Conservation (phyloP, 495 filamentous ascomycete species). For the Poronia punctata region DNA sequence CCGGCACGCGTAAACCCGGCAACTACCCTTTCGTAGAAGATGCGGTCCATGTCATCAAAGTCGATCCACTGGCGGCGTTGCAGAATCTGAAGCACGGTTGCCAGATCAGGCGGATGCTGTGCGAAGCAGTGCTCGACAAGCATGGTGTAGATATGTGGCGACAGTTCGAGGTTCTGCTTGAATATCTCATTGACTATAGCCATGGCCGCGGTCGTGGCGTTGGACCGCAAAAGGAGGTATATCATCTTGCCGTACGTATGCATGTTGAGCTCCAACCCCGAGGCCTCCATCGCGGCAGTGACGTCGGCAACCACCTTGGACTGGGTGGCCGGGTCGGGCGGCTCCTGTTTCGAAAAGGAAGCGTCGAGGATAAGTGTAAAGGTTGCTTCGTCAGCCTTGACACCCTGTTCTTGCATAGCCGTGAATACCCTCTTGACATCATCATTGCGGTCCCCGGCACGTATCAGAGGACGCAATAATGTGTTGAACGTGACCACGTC, state of each 20-base stretch:
- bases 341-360: slow-evolving; percentile 19
- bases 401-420: slow-evolving; percentile 26
- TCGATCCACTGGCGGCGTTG: slow-evolving; percentile 31
- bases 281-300: slow-evolving; percentile 45
- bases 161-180: slow-evolving; percentile 40
- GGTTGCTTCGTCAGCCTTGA: slow-evolving; percentile 33
- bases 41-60: slow-evolving; percentile 40
- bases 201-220: slow-evolving; percentile 43
- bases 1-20: slow-evolving; percentile 51
- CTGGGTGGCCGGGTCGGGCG: slow-evolving; percentile 22
- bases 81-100: slow-evolving; percentile 49
- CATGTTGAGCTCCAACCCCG: slow-evolving; percentile 47
- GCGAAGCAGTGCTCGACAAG: slow-evolving; percentile 61
- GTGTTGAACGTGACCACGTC: slow-evolving; percentile 64
- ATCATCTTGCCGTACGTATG: slow-evolving; percentile 58
- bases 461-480: slow-evolving; percentile 50
- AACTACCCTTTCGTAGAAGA: slow-evolving; percentile 63
- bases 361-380: slow-evolving; percentile 38
- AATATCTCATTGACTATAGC: slow-evolving; percentile 56
- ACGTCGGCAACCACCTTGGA: slow-evolving; percentile 29
- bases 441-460: slow-evolving; percentile 26
- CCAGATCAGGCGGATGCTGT: slow-evolving; percentile 47
- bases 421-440: slow-evolving; percentile 37
- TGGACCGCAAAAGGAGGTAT: slow-evolving; percentile 41
- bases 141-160: slow-evolving; percentile 60